A percentile compares a stretch with the other conserved stretches of the same genome.
Conservation (phyloP, 441 rosid genomes). For the Theobroma grandiflorum region DNA sequence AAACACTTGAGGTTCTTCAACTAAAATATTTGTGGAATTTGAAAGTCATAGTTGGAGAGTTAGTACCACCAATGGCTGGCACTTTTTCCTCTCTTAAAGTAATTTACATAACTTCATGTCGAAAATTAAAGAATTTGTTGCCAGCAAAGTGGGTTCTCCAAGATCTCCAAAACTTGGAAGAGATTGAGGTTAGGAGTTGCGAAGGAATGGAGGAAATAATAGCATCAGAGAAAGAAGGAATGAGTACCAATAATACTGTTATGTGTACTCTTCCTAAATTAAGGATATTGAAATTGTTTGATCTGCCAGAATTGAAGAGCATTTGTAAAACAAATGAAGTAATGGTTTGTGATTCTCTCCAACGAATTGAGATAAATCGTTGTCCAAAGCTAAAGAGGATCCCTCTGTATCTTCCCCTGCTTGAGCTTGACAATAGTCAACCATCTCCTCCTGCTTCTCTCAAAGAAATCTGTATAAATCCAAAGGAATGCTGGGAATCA, state of each 20-base stretch:
- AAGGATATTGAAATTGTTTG: neutral
- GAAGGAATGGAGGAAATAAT: slow-evolving; percentile 25
- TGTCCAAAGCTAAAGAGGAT: slow-evolving; percentile 33
- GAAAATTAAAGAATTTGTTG: slow-evolving; percentile 12
- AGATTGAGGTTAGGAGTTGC: slow-evolving; percentile 28
- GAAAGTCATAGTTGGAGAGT: neutral
- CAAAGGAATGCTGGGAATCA: neutral
- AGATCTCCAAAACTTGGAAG: slow-evolving; percentile 25
- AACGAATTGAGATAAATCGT: slow-evolving; percentile 9
- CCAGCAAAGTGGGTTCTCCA: neutral
- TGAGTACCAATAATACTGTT: neutral
- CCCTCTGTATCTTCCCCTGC: slow-evolving; percentile 14
- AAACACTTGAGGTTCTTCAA: neutral
- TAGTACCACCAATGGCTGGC: neutral
- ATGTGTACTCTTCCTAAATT: slow-evolving; percentile 16
- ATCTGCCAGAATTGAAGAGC: slow-evolving; percentile 25
- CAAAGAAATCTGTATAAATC: neutral
- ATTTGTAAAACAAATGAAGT: slow-evolving; percentile 13
- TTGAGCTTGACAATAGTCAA: neutral
- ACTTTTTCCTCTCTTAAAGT: neutral
- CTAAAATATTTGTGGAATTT: neutral
- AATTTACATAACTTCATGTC: neutral
- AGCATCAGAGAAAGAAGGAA: slow-evolving; percentile 11
- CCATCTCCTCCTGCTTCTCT: neutral
- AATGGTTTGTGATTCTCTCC: slow-evolving; percentile 26